Evolutionary conservation across 192 early-diverging fungal species (phyloP).

Genomic region (Entomortierella beljakovae): DNA sequence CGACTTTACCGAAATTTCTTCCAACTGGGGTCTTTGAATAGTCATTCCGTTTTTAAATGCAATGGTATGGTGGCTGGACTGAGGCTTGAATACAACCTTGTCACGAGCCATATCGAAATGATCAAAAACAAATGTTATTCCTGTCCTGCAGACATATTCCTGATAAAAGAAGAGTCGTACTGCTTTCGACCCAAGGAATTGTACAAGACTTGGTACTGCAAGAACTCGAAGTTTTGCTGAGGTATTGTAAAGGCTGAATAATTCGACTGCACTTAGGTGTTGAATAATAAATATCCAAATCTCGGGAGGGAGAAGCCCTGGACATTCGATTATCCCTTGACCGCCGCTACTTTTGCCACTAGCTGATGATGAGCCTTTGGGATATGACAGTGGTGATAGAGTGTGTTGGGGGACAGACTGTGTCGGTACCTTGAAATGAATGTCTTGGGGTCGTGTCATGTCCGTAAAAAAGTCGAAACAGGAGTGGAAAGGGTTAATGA

Average conservation of each 20-base stretch:
- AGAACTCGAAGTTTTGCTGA: constrained; percentile 18
- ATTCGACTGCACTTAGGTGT: constrained; percentile 13
- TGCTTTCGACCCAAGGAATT: constrained; percentile 32
- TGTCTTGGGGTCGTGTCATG: background rate
- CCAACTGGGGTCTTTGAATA: constrained; percentile 39
- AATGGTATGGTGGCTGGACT: background rate
- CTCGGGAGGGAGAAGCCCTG: constrained; percentile 21
- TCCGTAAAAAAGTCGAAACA: background rate
- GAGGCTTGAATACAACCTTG: constrained; percentile 30
- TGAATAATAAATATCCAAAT: constrained; percentile 24
- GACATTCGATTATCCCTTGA: background rate
- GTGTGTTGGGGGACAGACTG: background rate
- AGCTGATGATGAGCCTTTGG: background rate
- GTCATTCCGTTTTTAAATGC: constrained; percentile 27
- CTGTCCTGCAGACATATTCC: constrained; percentile 42
- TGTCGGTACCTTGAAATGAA: background rate
- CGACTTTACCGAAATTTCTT: constrained; percentile 26
- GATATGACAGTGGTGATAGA: background rate
- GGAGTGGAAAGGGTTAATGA: background rate
- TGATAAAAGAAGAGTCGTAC: constrained; percentile 36
- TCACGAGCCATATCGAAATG: constrained; percentile 33
- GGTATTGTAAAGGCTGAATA: constrained; percentile 44
- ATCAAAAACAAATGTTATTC: constrained; percentile 39
- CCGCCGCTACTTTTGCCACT: background rate
- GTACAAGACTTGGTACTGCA: constrained; percentile 12